Percentiles rank a stretch among this genome's conserved stretches.
Evolutionary conservation across 768 basidiomycete species (phyloP).

Genomic region (Pulveroboletus sp.): DNA sequence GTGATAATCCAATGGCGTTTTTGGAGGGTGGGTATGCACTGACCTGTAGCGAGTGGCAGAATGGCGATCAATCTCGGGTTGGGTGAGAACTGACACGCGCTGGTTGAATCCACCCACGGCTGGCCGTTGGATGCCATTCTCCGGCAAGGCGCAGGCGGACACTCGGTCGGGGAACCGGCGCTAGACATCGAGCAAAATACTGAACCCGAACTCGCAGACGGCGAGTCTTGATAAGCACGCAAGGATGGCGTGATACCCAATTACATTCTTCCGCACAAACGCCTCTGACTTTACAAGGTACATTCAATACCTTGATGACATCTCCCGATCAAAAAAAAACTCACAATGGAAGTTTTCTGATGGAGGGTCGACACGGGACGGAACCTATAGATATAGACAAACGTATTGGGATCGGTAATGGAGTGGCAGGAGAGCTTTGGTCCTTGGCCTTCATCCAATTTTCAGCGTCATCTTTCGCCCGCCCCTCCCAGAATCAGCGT

Average conservation of each 20-base stretch:
- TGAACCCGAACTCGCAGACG: no score
- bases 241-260: background rate
- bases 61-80: background rate
- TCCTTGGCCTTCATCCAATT: background rate
- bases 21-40: background rate
- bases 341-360: background rate
- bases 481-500: background rate
- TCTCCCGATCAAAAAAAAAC: background rate
- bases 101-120: no score
- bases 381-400: background rate
- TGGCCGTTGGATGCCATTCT: no score
- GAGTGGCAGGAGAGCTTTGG: no score
- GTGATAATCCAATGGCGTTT: background rate
- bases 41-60: background rate
- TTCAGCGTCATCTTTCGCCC: background rate
- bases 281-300: conserved; percentile 1
- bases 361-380: background rate
- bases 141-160: no score
- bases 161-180: background rate
- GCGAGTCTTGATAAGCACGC: background rate
- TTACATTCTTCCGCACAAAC: conserved; percentile 3
- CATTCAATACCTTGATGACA: background rate
- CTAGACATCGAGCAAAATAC: background rate
- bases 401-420: no score
- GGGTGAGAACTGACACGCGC: no score